These are phyloP conservation scores for Colletotrichum destructivum DNA, from an alignment of 2,329 filamentous ascomycete species.

Conservation along the genomic window DNA sequence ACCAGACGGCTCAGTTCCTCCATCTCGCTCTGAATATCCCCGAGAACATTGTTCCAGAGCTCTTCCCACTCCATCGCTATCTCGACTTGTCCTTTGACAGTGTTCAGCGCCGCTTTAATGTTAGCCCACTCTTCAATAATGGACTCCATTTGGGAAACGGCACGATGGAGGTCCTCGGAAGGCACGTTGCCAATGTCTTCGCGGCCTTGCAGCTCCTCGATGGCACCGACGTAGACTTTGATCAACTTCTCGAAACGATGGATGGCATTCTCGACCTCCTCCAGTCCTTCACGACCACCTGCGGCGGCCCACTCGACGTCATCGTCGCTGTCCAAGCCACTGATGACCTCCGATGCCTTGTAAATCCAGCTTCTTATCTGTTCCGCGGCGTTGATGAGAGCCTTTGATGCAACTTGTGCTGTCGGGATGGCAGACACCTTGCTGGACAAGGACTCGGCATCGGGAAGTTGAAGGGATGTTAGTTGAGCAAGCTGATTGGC, in stretches of 20 bases:
- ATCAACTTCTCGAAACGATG: conserved; percentile 89
- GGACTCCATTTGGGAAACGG: conserved; percentile 90
- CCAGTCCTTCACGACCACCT: conserved; percentile 85
- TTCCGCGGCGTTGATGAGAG: conserved; percentile 88
- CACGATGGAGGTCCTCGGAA: conserved; percentile 77
- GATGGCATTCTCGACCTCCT: conserved; percentile 82
- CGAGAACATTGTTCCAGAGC: conserved; percentile 92
- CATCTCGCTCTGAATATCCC: conserved; percentile 91
- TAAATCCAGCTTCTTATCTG: conserved; percentile 95
- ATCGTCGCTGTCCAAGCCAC: conserved; percentile 92
- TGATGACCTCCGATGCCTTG: conserved; percentile 91
- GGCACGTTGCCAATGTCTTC: conserved; percentile 82
- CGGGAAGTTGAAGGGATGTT: conserved; percentile 89
- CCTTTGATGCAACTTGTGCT: conserved; percentile 85
- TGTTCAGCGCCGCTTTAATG: conserved; percentile 83
- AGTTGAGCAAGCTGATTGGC: conserved; percentile 93
- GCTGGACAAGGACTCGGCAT: conserved; percentile 85
- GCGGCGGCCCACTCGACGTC: conserved; percentile 97
- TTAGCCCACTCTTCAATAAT: conserved; percentile 88
- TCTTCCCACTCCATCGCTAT: conserved; percentile 99
- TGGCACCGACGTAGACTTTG: conserved; percentile 93
- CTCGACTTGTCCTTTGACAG: conserved; percentile 91
- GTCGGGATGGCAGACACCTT: conserved; percentile 89
- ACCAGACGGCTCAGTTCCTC: conserved; percentile 85
- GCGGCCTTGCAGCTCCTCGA: conserved; percentile 89